Conservation (phyloP, 2,329 filamentous ascomycete genomes). For the Aspergillus sp. region DNA sequence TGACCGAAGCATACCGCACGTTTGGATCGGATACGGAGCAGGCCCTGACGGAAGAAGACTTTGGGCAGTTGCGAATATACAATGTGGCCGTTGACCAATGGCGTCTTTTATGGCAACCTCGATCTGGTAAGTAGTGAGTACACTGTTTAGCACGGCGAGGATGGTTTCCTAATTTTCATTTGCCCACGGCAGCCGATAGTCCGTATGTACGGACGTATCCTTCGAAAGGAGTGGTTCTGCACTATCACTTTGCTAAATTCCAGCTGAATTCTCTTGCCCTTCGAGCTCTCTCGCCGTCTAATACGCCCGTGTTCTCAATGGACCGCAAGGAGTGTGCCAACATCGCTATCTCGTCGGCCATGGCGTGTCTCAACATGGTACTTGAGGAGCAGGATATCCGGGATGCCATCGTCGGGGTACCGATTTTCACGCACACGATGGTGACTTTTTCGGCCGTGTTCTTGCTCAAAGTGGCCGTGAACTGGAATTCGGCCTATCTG, state of each 20-base stretch:
- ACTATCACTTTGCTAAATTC: conserved; percentile 46
- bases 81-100: conserved; percentile 45
- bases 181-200: conserved; percentile 26
- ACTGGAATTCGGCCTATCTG: conserved; percentile 34
- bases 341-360: conserved; percentile 40
- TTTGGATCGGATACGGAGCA: conserved; percentile 50
- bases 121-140: conserved; percentile 29
- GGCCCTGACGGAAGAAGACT: conserved; percentile 42
- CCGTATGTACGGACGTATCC: conserved; percentile 41
- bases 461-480: conserved; percentile 36
- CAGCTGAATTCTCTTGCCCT: conserved; percentile 41
- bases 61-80: conserved; percentile 39
- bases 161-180: conserved; percentile 3
- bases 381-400: conserved; percentile 41
- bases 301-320: conserved; percentile 34
- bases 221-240: conserved; percentile 42
- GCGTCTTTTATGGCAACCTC: conserved; percentile 42
- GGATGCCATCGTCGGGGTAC: conserved; percentile 40
- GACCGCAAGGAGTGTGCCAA: conserved; percentile 37
- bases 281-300: conserved; percentile 34
- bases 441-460: conserved; percentile 39
- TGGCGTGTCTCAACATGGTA: conserved; percentile 38
- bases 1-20: conserved; percentile 47
- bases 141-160: background rate
- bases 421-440: conserved; percentile 38